Conservation (phyloP, 2,329 filamentous ascomycete species). For the Sclerotinia sclerotiorum region DNA sequence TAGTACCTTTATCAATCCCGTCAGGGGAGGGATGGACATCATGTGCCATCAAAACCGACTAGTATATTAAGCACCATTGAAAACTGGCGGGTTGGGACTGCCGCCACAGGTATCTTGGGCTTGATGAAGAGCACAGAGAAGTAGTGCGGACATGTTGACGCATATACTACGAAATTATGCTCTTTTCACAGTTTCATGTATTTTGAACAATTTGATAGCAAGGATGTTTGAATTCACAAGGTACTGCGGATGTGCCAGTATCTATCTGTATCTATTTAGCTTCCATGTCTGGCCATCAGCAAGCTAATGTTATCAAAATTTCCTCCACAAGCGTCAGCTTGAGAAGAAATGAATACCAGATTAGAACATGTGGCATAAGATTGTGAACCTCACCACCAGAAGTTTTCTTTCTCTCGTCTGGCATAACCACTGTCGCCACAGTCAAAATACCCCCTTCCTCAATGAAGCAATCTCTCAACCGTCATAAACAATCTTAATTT, state of each 20-base stretch:
- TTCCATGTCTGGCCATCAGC: conserved; percentile 1
- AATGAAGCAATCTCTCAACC: conserved; percentile 16
- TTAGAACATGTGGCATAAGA: conserved; percentile 3
- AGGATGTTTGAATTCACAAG: conserved; percentile 9
- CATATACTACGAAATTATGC: not conserved
- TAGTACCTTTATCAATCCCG: not conserved
- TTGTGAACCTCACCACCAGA: conserved; percentile 13
- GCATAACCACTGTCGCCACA: not conserved
- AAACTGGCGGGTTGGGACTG: no score
- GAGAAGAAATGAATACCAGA: not conserved
- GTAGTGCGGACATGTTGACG: no score
- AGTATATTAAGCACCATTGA: no score
- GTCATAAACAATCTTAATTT: conserved; percentile 20
- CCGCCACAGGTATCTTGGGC: no score
- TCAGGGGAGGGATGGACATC: not conserved
- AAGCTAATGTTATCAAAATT: not conserved
- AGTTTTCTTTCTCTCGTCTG: conserved; percentile 1
- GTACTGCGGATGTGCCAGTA: conserved; percentile 17
- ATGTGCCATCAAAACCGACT: no score
- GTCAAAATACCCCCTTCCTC: conserved; percentile 11
- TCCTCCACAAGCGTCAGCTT: not conserved
- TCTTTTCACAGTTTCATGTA: not conserved
- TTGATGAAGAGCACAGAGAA: no score
- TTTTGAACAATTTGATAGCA: not conserved
- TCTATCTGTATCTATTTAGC: conserved; percentile 8